Evolutionary conservation across 352 stramenopile species (phyloP), one percentile per base, ranked within the genome.

Genomic region (Phytophthora quininea): DNA sequence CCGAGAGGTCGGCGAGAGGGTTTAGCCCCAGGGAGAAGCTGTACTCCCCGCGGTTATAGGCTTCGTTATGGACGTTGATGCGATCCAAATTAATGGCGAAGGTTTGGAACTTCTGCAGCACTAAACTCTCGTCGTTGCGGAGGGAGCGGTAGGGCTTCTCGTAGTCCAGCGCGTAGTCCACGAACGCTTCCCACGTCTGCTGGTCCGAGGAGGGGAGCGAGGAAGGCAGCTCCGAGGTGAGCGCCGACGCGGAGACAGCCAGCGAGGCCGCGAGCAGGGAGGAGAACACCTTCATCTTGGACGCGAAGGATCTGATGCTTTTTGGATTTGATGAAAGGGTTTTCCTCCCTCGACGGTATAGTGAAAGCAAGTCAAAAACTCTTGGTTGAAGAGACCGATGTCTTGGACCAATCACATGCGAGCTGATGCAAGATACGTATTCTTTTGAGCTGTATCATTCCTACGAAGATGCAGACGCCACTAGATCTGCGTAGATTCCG

Each of bases 131-230:
- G 19, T 79, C 66, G 60, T 89, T 87, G 27, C 54, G 47, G 19
- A 72, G 56, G 19, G 53, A 67, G 54, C 73, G 73, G 38, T 89
- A 89, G 49, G 69, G 58, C 58, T 89, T 89, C 40, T 78, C 58
- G 53, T 68, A 86, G 60, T 87, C 77, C 38, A 85, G 68, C 6
- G 77, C 77, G 62, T 89, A 87, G 54, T 87, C 73, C 19, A 89
- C 73, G 48, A 89, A 89, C 15, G 62, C 45, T 30, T 79, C 69
- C 80, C 80, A 89, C 53, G 50, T 67, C 45, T 67, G 50, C 50
- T 77, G 76, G 51, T 82, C 48, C 2, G 54, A 46, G 3, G 52
- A 14, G 47, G 9, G 50, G 5, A 77, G 27, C 0, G 40, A 66
- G 43, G 52, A 64, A 2, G 70, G 66, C 10, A 67, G 42, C 5